Evolutionary conservation across 2,329 filamentous ascomycete genomes (phyloP).

Genomic region (Diaporthe velutina): DNA sequence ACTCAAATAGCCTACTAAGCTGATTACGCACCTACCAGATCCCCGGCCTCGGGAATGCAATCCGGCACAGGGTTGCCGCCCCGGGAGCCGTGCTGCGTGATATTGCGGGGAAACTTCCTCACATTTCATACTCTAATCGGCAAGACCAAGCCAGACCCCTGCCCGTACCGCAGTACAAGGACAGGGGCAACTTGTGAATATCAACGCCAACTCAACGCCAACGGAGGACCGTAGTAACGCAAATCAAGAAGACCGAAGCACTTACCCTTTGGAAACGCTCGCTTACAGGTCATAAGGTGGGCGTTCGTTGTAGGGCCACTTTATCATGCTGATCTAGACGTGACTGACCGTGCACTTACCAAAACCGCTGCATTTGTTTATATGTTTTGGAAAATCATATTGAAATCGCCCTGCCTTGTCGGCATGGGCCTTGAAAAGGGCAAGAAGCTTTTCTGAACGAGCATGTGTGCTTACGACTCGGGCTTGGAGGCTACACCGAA

Average conservation of each 20-base stretch:
- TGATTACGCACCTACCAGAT: constrained; percentile 4
- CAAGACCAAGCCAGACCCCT: neutral
- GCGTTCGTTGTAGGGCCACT: too few relatives aligned
- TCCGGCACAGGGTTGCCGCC: constrained; percentile 19
- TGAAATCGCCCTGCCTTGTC: neutral
- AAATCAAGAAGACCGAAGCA: neutral
- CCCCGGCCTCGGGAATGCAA: constrained; percentile 11
- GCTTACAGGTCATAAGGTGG: neutral
- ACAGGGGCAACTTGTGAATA: neutral
- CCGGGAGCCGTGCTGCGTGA: neutral
- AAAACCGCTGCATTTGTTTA: neutral
- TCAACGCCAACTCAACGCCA: neutral
- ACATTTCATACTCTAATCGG: constrained; percentile 5
- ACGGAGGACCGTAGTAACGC: neutral
- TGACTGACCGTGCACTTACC: too few relatives aligned
- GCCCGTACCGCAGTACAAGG: neutral
- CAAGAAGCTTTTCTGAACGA: neutral
- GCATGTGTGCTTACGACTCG: too few relatives aligned
- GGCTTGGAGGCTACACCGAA: neutral
- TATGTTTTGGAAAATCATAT: neutral
- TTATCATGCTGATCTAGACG: too few relatives aligned
- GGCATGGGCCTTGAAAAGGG: neutral
- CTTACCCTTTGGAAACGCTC: neutral
- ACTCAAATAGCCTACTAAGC: constrained; percentile 2
- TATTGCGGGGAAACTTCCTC: constrained; percentile 23